These are phyloP conservation scores for Chamaenerion angustifolium DNA, from an alignment of 345 rosid species.

Conservation along the genomic window DNA sequence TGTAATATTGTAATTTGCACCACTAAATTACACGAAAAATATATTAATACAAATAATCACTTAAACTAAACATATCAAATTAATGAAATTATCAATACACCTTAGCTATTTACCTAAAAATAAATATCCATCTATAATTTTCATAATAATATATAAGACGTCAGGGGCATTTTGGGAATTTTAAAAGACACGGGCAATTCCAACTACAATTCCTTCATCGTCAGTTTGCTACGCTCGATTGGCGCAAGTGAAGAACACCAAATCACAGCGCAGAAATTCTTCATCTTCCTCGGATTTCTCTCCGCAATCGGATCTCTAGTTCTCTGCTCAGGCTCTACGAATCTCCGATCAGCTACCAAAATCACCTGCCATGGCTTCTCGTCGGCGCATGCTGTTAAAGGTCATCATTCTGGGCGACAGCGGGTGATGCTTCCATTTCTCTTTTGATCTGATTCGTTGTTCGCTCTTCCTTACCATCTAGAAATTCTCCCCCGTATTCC, in stretches of 20 bases:
- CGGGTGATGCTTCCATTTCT: constrained; percentile 5
- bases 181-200: neutral
- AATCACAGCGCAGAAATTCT: constrained; percentile 1
- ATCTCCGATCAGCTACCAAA: neutral
- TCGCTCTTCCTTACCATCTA: neutral
- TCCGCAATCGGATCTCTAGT: neutral
- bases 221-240: neutral
- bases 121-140: too few species aligned
- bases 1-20: too few species aligned
- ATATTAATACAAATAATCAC: too few species aligned
- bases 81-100: too few species aligned
- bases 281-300: neutral
- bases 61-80: too few species aligned
- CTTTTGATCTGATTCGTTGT: constrained; percentile 1
- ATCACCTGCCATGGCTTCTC: constrained; percentile 8
- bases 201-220: neutral
- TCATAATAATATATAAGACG: too few species aligned
- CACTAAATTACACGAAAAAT: too few species aligned
- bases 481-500: neutral
- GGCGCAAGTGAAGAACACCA: neutral
- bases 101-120: too few species aligned
- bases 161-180: constrained; percentile 5
- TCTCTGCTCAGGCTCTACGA: neutral
- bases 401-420: constrained; percentile 16
- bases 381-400: constrained; percentile 11